Conservation (phyloP, 1,284 basidiomycete genomes). For the Neonothopanus nambi region DNA sequence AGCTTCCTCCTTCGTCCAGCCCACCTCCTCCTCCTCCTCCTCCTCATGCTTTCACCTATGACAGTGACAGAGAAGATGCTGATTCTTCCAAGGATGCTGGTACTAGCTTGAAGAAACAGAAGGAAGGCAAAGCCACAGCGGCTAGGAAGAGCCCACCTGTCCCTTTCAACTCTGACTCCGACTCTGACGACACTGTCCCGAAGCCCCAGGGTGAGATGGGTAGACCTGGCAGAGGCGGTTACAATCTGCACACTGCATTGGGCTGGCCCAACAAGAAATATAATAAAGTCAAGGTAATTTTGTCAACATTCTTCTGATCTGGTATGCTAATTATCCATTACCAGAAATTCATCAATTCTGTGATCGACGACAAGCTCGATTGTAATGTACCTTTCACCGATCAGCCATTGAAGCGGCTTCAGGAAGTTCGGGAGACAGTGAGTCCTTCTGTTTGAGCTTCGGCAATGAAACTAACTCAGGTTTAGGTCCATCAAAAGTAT, state of each 20-base stretch:
- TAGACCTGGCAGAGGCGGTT: too few species aligned
- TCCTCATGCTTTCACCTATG: too few species aligned
- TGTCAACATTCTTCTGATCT: not conserved
- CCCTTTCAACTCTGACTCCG: not conserved
- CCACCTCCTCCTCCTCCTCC: too few species aligned
- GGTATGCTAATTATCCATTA: not conserved
- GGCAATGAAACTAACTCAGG: too few species aligned
- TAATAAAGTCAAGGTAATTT: not conserved
- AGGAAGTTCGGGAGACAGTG: not conserved
- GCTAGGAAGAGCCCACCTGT: too few species aligned
- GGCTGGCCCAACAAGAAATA: not conserved
- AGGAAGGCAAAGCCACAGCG: not conserved
- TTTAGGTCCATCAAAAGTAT: not conserved
- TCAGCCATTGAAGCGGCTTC: not conserved
- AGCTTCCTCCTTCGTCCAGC: too few species aligned
- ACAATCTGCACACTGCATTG: not conserved
- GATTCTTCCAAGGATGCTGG: not conserved
- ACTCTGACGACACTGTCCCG: not conserved
- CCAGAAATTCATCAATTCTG: not conserved
- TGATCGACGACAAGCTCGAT: not conserved
- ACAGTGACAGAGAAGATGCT: not conserved
- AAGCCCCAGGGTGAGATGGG: constrained; percentile 6
- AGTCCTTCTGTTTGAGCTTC: not conserved
- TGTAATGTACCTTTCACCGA: not conserved
- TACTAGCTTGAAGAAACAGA: not conserved